Evolutionary conservation across 2,329 filamentous ascomycete species (phyloP), one percentile per base, ranked within the genome.

Genomic region (Dothideomycetes sp.): DNA sequence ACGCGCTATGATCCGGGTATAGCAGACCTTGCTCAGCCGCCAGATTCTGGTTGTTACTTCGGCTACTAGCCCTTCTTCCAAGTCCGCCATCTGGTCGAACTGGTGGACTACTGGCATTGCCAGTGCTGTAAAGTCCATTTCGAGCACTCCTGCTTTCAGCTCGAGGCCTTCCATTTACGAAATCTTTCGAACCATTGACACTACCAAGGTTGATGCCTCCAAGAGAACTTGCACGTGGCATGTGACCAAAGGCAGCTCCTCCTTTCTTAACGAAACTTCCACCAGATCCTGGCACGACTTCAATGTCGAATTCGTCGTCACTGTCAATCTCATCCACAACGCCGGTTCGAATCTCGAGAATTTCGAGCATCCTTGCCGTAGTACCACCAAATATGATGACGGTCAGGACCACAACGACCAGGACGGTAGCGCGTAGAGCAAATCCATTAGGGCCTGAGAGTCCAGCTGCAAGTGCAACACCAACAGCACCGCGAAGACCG

Each of bases 361-460:
- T 98, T 60, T 98, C 91, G 13, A 98, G 70, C 91, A 98, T 98
- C 42, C 89, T 82, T 10, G 89, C 88, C 1, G 91, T 98, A 5
- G 91, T 98, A 38, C 91, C 91, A 41, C 91, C 91, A 54, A 98
- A 98, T 47, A 98, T 96, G 63, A 98, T 98, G 53, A 98, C 91
- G 0, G 91, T 96, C 46, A 98, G 69, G 53, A 98, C 89, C 4
- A 98, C 91, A 0, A 96, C 91, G 8, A 98, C 88, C 9, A 98
- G 70, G n/a, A 98, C 89, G 0, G 91, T 98, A 5, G 91, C 91
- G 52, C 87, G 82, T 24, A 98, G 71, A 1, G 86, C 84, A 44
- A 80, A 82, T 1, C 79, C 80, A 39, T 80, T 77, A 3, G 51
- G 51, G 32, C 88, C 91, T 0, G 77, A 80, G 33, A 98, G 73